A percentile compares a stretch with the other conserved stretches of the same genome.
Conservation (phyloP, 2,329 filamentous ascomycete genomes). For the Lachnellula willkommii region DNA sequence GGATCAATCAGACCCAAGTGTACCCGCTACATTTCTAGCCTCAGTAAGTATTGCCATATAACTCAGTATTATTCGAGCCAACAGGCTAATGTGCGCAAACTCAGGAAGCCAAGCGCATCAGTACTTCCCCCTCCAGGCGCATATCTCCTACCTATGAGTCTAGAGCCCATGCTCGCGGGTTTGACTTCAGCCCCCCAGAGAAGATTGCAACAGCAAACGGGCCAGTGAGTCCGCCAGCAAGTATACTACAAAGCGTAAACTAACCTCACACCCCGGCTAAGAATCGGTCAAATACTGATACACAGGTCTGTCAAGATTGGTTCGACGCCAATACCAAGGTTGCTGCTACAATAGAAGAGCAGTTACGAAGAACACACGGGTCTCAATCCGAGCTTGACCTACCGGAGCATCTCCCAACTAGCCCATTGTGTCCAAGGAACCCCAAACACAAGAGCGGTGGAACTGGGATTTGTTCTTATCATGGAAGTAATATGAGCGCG, state of each 20-base stretch:
- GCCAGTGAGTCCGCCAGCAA: too few species aligned
- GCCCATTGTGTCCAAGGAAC: constrained; percentile 39
- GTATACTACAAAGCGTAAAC: too few species aligned
- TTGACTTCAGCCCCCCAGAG: too few species aligned
- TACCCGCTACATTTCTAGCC: constrained; percentile 23
- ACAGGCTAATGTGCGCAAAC: neutral
- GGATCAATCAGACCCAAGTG: constrained; percentile 22
- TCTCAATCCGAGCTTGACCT: constrained; percentile 35
- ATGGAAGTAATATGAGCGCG: constrained; percentile 30
- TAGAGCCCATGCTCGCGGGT: too few species aligned
- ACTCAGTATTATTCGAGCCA: neutral
- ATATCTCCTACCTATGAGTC: too few species aligned
- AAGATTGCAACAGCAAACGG: too few species aligned
- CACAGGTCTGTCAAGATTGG: too few species aligned
- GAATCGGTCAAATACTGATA: too few species aligned
- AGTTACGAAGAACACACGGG: neutral
- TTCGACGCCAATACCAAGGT: neutral
- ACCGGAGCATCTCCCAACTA: constrained; percentile 40
- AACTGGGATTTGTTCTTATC: constrained; percentile 38
- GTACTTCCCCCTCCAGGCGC: constrained; percentile 21
- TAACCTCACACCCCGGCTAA: too few species aligned
- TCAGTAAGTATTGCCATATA: constrained; percentile 21
- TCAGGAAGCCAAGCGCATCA: constrained; percentile 29
- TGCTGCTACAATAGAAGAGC: constrained; percentile 5
- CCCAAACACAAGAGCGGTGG: constrained; percentile 35